Evolutionary conservation across 805 yeast species (phyloP).

Genomic region (Wickerhamomyces ciferrii): DNA sequence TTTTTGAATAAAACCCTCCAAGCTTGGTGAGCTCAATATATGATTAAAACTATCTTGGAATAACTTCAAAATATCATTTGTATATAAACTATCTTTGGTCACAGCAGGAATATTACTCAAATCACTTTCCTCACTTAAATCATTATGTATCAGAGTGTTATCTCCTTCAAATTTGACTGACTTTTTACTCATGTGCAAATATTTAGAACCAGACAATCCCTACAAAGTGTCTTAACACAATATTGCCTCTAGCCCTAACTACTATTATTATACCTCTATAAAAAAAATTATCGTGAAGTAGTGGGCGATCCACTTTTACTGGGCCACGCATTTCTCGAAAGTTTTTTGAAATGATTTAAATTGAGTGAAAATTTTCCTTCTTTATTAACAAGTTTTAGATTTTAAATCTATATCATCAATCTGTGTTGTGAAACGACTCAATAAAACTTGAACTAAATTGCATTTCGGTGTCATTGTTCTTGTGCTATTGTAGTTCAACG

Average conservation of each 20-base stretch:
- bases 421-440: conserved; percentile 50
- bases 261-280: neutral
- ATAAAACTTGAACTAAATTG: conserved; percentile 20
- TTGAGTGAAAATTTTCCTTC: neutral
- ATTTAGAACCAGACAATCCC: no score
- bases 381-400: conserved; percentile 2
- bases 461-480: conserved; percentile 11
- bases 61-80: conserved; percentile 17
- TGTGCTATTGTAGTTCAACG: conserved; percentile 17
- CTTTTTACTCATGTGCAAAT: conserved; percentile 1
- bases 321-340: neutral
- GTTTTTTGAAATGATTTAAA: neutral
- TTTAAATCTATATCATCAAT: conserved; percentile 27
- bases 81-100: conserved; percentile 12
- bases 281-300: neutral
- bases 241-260: no score
- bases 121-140: conserved; percentile 1
- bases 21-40: conserved; percentile 16
- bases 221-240: no score
- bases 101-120: conserved; percentile 10
- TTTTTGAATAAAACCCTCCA: conserved; percentile 45
- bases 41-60: conserved; percentile 16
- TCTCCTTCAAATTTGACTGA: conserved; percentile 1
- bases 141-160: neutral
- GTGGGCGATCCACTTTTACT: neutral